Conservation (phyloP, 495 filamentous ascomycete species). For the Penicillium robsamsonii region DNA sequence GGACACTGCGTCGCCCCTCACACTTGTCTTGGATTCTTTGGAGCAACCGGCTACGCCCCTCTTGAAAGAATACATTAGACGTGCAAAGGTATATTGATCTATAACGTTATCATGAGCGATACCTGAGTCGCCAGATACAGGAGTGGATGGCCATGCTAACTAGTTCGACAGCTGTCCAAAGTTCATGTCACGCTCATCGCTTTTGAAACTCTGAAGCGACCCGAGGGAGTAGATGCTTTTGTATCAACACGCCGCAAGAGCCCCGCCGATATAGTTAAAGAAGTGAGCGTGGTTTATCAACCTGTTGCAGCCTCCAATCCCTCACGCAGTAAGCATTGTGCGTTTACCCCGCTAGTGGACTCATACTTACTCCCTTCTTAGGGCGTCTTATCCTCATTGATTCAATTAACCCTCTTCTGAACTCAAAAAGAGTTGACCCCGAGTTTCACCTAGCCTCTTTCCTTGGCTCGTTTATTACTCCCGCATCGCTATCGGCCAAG, state of each 20-base stretch:
- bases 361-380: conserved; percentile 13
- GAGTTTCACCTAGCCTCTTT: conserved; percentile 39
- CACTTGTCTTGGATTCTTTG: conserved; percentile 77
- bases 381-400: conserved; percentile 48
- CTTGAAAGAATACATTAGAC: conserved; percentile 66
- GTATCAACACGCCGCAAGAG: conserved; percentile 60
- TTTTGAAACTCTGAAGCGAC: conserved; percentile 66
- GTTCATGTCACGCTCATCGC: conserved; percentile 71
- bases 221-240: conserved; percentile 57
- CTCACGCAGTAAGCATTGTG: conserved; percentile 31
- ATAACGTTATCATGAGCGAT: not conserved
- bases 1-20: conserved; percentile 81
- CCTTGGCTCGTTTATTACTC: conserved; percentile 37
- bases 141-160: conserved; percentile 13
- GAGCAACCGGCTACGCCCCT: conserved; percentile 77
- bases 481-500: conserved; percentile 23
- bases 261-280: conserved; percentile 58
- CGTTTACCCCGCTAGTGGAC: not conserved
- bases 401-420: conserved; percentile 42
- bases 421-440: conserved; percentile 26
- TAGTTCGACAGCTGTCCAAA: conserved; percentile 45
- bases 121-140: not conserved
- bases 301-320: conserved; percentile 28
- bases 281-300: conserved; percentile 35
- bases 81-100: conserved; percentile 61